Conservation (phyloP, 441 rosid genomes). For the Eruca vesicaria region DNA sequence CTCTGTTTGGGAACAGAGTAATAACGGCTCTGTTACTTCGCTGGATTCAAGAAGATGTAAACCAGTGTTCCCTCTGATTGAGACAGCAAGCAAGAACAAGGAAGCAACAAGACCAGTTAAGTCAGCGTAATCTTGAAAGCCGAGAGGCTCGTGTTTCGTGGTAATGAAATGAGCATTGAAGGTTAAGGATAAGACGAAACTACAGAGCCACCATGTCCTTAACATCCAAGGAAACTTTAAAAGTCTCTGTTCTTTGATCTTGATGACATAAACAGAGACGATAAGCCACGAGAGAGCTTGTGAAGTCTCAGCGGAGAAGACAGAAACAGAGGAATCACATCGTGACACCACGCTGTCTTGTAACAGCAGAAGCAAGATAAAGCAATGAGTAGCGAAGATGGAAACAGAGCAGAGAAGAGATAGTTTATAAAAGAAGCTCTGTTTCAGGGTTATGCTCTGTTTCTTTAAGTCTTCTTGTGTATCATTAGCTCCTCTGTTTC, state of each 20-base stretch:
- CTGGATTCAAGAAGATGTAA: conserved; percentile 28
- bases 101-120: conserved; percentile 59
- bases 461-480: conserved; percentile 35
- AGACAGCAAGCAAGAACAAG: conserved; percentile 49
- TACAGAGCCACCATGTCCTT: conserved; percentile 88
- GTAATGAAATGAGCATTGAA: conserved; percentile 40
- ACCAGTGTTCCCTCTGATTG: conserved; percentile 81
- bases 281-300: conserved; percentile 56
- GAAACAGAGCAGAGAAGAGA: conserved; percentile 47
- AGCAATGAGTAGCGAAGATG: conserved; percentile 49
- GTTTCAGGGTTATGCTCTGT: conserved; percentile 27
- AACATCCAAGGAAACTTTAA: conserved; percentile 66
- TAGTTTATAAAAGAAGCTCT: conserved; percentile 50
- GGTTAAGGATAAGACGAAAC: conserved; percentile 55
- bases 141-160: conserved; percentile 36
- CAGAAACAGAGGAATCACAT: conserved; percentile 46
- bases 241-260: conserved; percentile 33
- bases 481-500: conserved; percentile 34
- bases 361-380: conserved; percentile 45
- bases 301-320: conserved; percentile 55
- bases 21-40: conserved; percentile 55
- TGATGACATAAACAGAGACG: conserved; percentile 41
- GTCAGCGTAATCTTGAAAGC: conserved; percentile 48
- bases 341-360: conserved; percentile 26
- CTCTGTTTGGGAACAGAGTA: conserved; percentile 45